Percentiles rank a stretch among this genome's conserved stretches.
Evolutionary conservation across 495 filamentous ascomycete genomes (phyloP).

Genomic region (Tuber calosporum): DNA sequence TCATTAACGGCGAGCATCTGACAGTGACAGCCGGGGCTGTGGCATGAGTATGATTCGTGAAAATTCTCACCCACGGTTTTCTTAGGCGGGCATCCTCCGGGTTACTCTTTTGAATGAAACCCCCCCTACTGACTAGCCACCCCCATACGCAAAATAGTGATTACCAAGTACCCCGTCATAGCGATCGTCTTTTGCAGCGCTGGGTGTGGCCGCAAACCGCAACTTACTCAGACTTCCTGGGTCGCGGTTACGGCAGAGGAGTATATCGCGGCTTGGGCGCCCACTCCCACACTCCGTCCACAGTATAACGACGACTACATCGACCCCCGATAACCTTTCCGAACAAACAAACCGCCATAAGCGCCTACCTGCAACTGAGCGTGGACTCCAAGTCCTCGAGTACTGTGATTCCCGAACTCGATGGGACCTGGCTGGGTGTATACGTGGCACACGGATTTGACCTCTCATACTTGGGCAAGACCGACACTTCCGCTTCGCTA

Average conservation of each 20-base stretch:
- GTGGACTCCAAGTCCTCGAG: slow-evolving; percentile 10
- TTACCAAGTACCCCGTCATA: background rate
- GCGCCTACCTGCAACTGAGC: slow-evolving; percentile 14
- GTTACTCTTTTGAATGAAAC: background rate
- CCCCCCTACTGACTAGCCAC: background rate
- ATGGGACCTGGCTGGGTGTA: slow-evolving; percentile 19
- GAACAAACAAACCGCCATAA: slow-evolving; percentile 12
- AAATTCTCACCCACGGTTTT: background rate
- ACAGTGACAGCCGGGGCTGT: background rate
- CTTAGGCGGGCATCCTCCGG: no score
- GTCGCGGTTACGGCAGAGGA: background rate
- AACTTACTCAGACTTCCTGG: background rate
- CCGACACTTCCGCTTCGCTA: slow-evolving; percentile 23
- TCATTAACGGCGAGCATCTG: background rate
- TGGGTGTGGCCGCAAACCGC: slow-evolving; percentile 1
- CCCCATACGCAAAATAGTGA: background rate
- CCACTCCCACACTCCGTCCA: background rate
- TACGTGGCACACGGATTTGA: slow-evolving; percentile 21
- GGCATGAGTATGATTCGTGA: background rate
- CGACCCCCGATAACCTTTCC: slow-evolving; percentile 13
- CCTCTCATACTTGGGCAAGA: slow-evolving; percentile 10
- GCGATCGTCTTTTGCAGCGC: background rate
- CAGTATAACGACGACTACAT: background rate
- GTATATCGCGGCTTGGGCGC: background rate
- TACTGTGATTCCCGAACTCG: slow-evolving; percentile 3